Evolutionary conservation across 75 land plant genomes (phyloP), one percentile per base, ranked within the genome.

Genomic region (Selaginella tamariscina): DNA sequence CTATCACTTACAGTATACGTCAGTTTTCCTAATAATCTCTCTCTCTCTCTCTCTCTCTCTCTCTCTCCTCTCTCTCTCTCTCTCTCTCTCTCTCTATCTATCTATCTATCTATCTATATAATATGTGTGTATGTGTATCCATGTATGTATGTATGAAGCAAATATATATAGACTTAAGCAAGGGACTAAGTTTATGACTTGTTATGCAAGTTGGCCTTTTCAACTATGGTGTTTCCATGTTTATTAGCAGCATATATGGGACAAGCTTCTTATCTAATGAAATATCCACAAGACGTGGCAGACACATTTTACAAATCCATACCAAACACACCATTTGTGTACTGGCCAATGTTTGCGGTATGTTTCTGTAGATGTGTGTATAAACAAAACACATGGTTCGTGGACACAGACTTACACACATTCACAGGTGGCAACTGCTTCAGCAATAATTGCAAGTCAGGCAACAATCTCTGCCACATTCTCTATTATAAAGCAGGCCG

Each of bases 401-500:
- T n/a, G n/a, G n/a, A n/a, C n/a, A n/a, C n/a, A n/a, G n/a, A n/a
- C n/a, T n/a, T n/a, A n/a, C n/a, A n/a, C n/a, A n/a, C n/a, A n/a
- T n/a, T n/a, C n/a, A n/a, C n/a, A n/a, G n/a, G n/a, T 39, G 11
- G 49, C 49, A 39, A 39, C 49, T 5, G 49, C 49, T 5, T 39
- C 49, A 5, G 49, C 49, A 39, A 15, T 39, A 5, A 39, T 39
- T 39, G 49, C 49, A 15, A 39, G 49, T 15, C 49, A 39, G 15
- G 62, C 62, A 59, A 59, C 62, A n/a, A 59, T 59, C 26, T 21
- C 62, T 59, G 62, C 62, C 8, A 59, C 62, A 2, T 59, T 59
- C 21, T 59, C 62, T 9, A 59, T 59, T 21, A 59, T 59, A 21
- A 59, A 59, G 62, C 62, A 59, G 62, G 21, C 62, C 23, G 62